Conservation (phyloP, 2,329 filamentous ascomycete genomes). For the Fusarium austroafricanum region DNA sequence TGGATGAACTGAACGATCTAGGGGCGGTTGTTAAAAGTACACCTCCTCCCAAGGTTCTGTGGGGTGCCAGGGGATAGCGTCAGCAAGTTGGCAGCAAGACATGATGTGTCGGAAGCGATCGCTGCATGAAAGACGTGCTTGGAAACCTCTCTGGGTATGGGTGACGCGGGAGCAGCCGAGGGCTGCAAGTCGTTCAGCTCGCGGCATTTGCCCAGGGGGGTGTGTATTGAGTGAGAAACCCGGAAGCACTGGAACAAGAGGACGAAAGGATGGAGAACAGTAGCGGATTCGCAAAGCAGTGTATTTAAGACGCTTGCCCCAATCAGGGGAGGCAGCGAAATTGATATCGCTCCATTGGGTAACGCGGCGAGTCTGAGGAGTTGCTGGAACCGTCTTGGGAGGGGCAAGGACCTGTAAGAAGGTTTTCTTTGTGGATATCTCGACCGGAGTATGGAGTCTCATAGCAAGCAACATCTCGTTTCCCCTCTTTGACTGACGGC, state of each 20-base stretch:
- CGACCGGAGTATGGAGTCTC: constrained; percentile 42
- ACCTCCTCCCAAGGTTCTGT: constrained; percentile 52
- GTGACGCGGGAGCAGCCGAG: constrained; percentile 46
- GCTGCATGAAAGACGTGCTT: constrained; percentile 36
- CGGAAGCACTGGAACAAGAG: constrained; percentile 36
- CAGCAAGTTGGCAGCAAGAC: constrained; percentile 38
- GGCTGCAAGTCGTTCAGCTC: constrained; percentile 34
- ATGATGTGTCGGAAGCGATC: constrained; percentile 40
- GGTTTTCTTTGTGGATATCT: constrained; percentile 39
- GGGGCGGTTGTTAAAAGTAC: constrained; percentile 57
- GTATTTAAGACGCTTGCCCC: constrained; percentile 49
- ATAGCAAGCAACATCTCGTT: constrained; percentile 43
- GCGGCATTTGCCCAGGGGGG: constrained; percentile 36
- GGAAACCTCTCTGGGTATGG: constrained; percentile 33
- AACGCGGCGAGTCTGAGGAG: constrained; percentile 34
- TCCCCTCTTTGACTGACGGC: constrained; percentile 31
- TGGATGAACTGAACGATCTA: constrained; percentile 56
- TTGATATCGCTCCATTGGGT: constrained; percentile 49
- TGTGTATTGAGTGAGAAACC: constrained; percentile 39
- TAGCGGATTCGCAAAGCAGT: constrained; percentile 35
- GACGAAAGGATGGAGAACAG: constrained; percentile 29
- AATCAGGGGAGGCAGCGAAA: constrained; percentile 47
- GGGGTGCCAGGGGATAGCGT: constrained; percentile 43
- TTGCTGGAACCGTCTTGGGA: constrained; percentile 38
- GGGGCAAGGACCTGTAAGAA: constrained; percentile 35